Conservation (phyloP, 1,139 yeast species). For the Debaryomyces fabryi region DNA sequence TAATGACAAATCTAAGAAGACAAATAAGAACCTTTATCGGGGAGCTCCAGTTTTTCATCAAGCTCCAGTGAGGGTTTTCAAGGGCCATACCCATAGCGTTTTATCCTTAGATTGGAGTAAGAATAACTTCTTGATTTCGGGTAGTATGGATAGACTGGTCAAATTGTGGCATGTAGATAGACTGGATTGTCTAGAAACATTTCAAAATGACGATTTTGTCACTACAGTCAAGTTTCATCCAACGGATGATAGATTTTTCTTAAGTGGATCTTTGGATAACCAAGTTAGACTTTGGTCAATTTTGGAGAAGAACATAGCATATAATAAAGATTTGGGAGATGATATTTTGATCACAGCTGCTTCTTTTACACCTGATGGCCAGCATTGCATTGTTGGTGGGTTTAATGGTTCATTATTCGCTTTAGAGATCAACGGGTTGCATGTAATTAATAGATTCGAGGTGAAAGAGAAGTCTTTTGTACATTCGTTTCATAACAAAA, state of each 20-base stretch:
- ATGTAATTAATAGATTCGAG: constrained; percentile 57
- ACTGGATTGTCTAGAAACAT: constrained; percentile 61
- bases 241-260: constrained; percentile 81
- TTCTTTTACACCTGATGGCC: constrained; percentile 71
- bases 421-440: constrained; percentile 68
- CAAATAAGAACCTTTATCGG: constrained; percentile 25
- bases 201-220: constrained; percentile 78
- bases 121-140: constrained; percentile 76
- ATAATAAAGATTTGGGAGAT: constrained; percentile 43
- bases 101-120: constrained; percentile 86
- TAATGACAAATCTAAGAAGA: constrained; percentile 9
- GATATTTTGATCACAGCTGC: constrained; percentile 72
- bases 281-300: constrained; percentile 83
- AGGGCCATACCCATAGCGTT: constrained; percentile 72
- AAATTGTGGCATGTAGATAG: constrained; percentile 84
- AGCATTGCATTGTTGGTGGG: constrained; percentile 72
- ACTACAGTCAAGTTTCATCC: constrained; percentile 85
- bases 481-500: constrained; percentile 29
- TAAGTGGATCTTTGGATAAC: constrained; percentile 83
- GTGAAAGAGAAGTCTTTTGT: constrained; percentile 35
- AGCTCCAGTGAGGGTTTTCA: constrained; percentile 61
- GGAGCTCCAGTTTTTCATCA: constrained; percentile 83
- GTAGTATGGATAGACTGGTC: constrained; percentile 86
- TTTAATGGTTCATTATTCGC: constrained; percentile 72
- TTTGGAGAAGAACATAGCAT: constrained; percentile 54